Base-by-base conservation (phyloP, 2,329 filamentous ascomycete species). In the Alternaria hordeiaustralica region DNA sequence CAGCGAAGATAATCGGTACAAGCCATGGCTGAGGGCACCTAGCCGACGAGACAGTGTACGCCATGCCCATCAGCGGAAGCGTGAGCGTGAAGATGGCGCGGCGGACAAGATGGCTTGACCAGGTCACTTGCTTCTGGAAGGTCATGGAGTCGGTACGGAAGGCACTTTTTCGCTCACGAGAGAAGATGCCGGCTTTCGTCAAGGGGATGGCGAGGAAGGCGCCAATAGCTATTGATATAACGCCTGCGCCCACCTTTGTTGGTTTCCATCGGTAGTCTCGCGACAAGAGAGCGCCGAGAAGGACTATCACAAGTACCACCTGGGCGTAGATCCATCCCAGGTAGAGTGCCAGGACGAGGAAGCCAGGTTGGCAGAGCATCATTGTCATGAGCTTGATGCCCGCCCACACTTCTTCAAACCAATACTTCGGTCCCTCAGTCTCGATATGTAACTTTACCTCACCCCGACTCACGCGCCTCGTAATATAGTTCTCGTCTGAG, bases 301-400 rank as follows among this genome's bases (percentile, higher is more conserved):
- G 82, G 61, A 92, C 83, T 63, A 94, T 91, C 61, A 93, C 84
- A 58, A 94, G 82, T 6, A 92, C 90, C 3, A 93, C 85, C 72
- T 94, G 90, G 3, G 90, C 90, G 76, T 94, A 93, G 49, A 93
- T 91, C 92, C 92, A 94, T 7, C 87, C 89, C 13, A 89, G 83
- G 77, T 94, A 94, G n/a, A 92, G 64, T 2, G 90, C 86, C 73
- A 94, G 83, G 28, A 93, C 80, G n/a, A 88, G 79, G 75, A 94
- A 94, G 0, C 92, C 92, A 4, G 90, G 87, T 74, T 94, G 92
- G 41, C 86, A 86, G 55, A 93, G 82, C 91, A 94, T 94, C 71
- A 89, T 87, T 20, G 87, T 76, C 51, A 87, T 89, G 47, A 95
- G 83, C 18, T 87, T 82, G 20, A 92, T 72, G 10, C 91, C 92